Evolutionary conservation across 306 rosid species (phyloP).

Genomic region (Vicia villosa): DNA sequence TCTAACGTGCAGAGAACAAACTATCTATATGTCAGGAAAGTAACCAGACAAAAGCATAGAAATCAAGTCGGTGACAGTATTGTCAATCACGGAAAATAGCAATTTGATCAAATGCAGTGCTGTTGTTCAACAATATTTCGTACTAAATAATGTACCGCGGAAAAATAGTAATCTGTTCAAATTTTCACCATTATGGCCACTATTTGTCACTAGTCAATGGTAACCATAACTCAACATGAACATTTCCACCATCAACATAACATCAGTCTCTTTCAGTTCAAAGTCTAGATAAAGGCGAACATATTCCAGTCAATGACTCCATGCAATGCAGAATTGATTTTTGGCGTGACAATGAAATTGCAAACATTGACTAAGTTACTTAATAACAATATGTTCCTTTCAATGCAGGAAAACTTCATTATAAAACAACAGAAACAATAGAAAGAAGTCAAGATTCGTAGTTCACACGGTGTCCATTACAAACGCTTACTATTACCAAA

Average conservation of each 20-base stretch:
- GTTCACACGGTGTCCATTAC: not conserved
- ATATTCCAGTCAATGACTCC: too few relatives aligned
- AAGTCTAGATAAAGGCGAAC: too few relatives aligned
- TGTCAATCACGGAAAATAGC: not conserved
- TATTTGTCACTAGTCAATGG: not conserved
- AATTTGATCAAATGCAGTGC: not conserved
- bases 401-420: constrained; percentile 1
- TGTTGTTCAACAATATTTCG: not conserved
- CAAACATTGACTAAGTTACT: too few relatives aligned
- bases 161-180: too few relatives aligned
- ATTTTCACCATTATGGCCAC: not conserved
- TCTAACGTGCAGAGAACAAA: too few relatives aligned
- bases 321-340: too few relatives aligned
- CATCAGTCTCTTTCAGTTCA: constrained; percentile 16
- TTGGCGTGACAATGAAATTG: too few relatives aligned
- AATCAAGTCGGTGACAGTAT: too few relatives aligned
- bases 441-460: not conserved
- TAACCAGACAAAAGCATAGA: too few relatives aligned
- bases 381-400: not conserved
- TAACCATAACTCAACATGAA: not conserved
- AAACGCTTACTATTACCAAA: not conserved
- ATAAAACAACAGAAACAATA: not conserved
- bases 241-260: not conserved
- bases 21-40: too few relatives aligned
- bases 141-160: too few relatives aligned